phyloP scores from a whole-genome alignment of 306 rosid species.

The Amphicarpaea edgeworthii region DNA sequence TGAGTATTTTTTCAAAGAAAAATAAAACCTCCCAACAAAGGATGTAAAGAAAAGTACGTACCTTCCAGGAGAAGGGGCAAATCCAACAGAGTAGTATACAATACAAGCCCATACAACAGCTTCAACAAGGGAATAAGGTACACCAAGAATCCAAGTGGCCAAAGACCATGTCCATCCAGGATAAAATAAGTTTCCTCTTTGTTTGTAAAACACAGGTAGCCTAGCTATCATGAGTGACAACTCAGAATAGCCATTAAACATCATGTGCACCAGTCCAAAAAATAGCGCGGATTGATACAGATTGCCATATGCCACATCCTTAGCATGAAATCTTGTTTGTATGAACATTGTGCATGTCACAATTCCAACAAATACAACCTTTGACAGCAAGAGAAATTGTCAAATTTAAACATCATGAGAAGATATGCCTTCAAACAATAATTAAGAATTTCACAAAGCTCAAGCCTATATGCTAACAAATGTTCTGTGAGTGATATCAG shows the following conservation, averaged over 20 bases:
- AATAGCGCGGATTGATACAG: constrained; percentile 79
- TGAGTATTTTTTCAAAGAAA: background rate
- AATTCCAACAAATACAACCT: constrained; percentile 84
- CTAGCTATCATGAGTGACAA: constrained; percentile 78
- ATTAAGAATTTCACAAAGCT: background rate
- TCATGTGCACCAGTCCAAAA: constrained; percentile 80
- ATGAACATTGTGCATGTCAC: constrained; percentile 75
- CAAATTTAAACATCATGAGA: constrained; percentile 12
- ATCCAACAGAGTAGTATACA: constrained; percentile 80
- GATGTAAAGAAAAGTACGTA: constrained; percentile 48
- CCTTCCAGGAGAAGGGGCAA: constrained; percentile 84
- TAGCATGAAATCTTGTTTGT: constrained; percentile 56
- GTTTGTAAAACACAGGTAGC: constrained; percentile 86
- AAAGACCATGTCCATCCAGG: constrained; percentile 82
- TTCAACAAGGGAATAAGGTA: constrained; percentile 82
- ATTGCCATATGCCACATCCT: constrained; percentile 62
- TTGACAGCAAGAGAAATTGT: constrained; percentile 36
- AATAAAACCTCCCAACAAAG: background rate
- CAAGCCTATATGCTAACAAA: background rate
- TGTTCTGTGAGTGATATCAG: background rate
- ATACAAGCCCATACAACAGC: constrained; percentile 78
- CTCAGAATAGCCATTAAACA: constrained; percentile 90
- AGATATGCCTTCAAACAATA: background rate
- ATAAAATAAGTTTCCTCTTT: constrained; percentile 82
- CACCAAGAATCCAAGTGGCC: constrained; percentile 74